Evolutionary conservation across 441 rosid species (phyloP).

Genomic region (Arabidopsis hybrid): DNA sequence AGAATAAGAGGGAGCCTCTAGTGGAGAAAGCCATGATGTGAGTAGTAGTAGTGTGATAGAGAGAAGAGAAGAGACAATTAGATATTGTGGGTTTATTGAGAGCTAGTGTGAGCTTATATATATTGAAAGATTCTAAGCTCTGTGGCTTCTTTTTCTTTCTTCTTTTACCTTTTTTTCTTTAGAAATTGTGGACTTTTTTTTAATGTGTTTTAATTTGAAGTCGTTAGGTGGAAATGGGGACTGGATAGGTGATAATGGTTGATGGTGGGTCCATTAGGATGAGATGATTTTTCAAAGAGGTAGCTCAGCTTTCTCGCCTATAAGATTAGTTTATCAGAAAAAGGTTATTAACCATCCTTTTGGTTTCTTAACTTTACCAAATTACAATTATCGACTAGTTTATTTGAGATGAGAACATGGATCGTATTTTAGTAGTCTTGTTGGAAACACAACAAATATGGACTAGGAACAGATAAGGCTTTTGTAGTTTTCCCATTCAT

Average conservation of each 20-base stretch:
- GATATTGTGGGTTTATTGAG: conserved; percentile 27
- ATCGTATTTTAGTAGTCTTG: conserved; percentile 27
- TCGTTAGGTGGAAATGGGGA: conserved; percentile 52
- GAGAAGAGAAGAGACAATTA: conserved; percentile 37
- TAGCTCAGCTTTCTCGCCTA: conserved; percentile 39
- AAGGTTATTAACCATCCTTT: conserved; percentile 29
- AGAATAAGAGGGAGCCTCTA: conserved; percentile 40
- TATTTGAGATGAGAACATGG: conserved; percentile 32
- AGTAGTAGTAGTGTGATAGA: conserved; percentile 16
- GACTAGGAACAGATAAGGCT: neutral
- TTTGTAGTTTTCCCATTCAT: neutral
- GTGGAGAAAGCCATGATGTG: conserved; percentile 58
- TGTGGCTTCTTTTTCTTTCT: neutral
- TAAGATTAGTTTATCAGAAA: conserved; percentile 34
- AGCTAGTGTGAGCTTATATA: conserved; percentile 41
- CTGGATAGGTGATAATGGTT: conserved; percentile 46
- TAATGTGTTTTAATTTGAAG: conserved; percentile 35
- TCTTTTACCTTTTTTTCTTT: conserved; percentile 36
- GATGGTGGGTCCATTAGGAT: conserved; percentile 40
- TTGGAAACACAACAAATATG: conserved; percentile 14
- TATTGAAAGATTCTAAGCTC: neutral
- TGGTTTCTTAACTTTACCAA: neutral
- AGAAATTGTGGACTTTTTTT: conserved; percentile 32
- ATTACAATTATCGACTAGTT: conserved; percentile 16
- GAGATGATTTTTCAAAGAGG: conserved; percentile 45